These are phyloP conservation scores for Stromatinia cepivora DNA, from an alignment of 2,329 filamentous ascomycete species.

Conservation along the genomic window DNA sequence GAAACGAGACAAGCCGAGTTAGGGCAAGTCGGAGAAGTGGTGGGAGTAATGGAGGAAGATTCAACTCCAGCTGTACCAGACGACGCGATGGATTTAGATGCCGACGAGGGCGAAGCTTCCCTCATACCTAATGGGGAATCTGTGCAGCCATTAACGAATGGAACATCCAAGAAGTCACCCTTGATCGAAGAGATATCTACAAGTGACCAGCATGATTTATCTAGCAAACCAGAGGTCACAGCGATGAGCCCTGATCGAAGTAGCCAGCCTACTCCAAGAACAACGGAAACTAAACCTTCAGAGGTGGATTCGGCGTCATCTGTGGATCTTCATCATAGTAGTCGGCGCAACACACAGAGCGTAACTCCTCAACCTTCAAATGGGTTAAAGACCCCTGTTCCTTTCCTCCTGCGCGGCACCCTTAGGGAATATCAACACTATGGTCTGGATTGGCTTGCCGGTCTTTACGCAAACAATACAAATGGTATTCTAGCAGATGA, in stretches of 20 bases:
- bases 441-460: constrained; percentile 95
- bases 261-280: constrained; percentile 42
- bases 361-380: constrained; percentile 44
- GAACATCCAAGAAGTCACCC: constrained; percentile 1
- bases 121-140: constrained; percentile 35
- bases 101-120: constrained; percentile 38
- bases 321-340: constrained; percentile 39
- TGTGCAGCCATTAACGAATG: constrained; percentile 6
- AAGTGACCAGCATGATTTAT: constrained; percentile 11
- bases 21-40: constrained; percentile 23
- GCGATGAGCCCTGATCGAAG: constrained; percentile 41
- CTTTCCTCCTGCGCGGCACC: constrained; percentile 80
- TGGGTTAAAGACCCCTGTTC: constrained; percentile 66
- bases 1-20: constrained; percentile 29
- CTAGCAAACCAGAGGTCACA: constrained; percentile 23
- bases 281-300: constrained; percentile 41
- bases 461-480: constrained; percentile 85
- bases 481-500: constrained; percentile 97
- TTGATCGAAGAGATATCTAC: constrained; percentile 16
- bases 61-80: neutral
- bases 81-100: constrained; percentile 23
- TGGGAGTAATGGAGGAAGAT: constrained; percentile 14
- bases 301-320: constrained; percentile 42
- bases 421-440: constrained; percentile 95
- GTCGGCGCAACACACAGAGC: constrained; percentile 41